Base-by-base conservation (phyloP, 805 yeast species). In the Ogataea ganodermae region DNA sequence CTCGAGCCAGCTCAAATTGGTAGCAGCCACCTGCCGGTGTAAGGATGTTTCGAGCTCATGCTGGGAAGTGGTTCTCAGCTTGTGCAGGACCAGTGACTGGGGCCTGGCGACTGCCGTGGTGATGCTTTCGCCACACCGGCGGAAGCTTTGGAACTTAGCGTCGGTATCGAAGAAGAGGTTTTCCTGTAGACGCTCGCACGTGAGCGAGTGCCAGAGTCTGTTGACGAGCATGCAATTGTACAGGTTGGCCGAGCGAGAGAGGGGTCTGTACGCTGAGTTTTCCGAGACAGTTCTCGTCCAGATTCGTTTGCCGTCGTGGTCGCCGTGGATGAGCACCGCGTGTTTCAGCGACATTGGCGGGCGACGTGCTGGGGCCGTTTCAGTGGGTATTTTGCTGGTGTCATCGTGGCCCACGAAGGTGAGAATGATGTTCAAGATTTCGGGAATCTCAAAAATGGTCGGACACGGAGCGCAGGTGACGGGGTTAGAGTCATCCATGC, bases 361-460 rank as follows among this genome's bases (percentile, higher is more conserved):
- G 56, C 95, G 74, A 56, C 92, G 72, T 1, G 73, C 60, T 39
- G 87, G 85, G 0, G 80, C 62, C 13, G 66, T 62, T 58, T 87
- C 92, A 37, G 72, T 76, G 2, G 92, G 92, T n/a, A 82, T 70
- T 7, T 66, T 61, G 1, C 75, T 70, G 17, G 49, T 37, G 42
- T 60, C 65, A 50, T 74, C 78, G 21, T 69, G 65, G 47, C 85
- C 89, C n/a, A 85, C 84, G 60, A 72, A 80, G 21, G 71, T 68
- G 18, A 88, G 65, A 10, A 89, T 86, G 45, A 74, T 72, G 50
- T 72, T 65, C 13, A 89, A 70, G 44, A 89, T 83, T 63, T 89
- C 97, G 0, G 96, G 96, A 28, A 85, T 81, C 42, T 74, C 71
- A 58, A 89, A 85, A 7, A 89, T 84, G 13, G 66, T 57, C 24